phyloP scores from a whole-genome alignment of 139 green algal species.

The Tetradesmus obliquus region DNA sequence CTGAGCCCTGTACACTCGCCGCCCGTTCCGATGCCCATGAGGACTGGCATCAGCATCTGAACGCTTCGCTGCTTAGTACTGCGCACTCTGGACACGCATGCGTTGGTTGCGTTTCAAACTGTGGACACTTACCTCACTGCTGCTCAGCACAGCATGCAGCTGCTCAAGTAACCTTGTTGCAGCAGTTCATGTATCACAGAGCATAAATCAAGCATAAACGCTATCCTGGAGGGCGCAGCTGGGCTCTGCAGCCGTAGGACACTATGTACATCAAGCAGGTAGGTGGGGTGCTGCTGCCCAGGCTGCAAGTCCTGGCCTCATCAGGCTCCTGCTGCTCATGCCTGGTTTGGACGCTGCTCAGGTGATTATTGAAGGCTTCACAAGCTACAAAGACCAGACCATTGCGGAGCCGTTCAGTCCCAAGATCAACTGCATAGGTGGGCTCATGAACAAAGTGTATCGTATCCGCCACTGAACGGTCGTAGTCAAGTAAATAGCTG shows the following conservation, averaged over 20 bases:
- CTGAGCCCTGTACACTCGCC: background rate
- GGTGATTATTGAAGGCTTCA: constrained; percentile 98
- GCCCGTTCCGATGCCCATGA: background rate
- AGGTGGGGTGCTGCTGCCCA: background rate
- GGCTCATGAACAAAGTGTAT: background rate
- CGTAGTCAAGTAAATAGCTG: background rate
- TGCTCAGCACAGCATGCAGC: background rate
- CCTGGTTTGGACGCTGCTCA: constrained; percentile 41
- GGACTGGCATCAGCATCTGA: too few species aligned
- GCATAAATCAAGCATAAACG: background rate
- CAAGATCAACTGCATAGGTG: constrained; percentile 94
- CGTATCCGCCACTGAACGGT: background rate
- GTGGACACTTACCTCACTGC: background rate
- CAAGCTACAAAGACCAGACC: constrained; percentile 97
- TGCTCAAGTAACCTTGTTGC: background rate
- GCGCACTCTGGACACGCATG: background rate
- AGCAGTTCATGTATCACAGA: background rate
- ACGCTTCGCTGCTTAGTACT: too few species aligned
- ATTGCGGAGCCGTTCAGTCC: constrained; percentile 88
- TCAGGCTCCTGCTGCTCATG: background rate
- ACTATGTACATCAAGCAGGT: constrained; percentile 82
- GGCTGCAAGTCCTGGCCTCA: background rate
- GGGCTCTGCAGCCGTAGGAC: background rate
- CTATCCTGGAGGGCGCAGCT: background rate
- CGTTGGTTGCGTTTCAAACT: background rate